Evolutionary conservation across 2,329 filamentous ascomycete species (phyloP).

Genomic region (Xylariaceae sp.): DNA sequence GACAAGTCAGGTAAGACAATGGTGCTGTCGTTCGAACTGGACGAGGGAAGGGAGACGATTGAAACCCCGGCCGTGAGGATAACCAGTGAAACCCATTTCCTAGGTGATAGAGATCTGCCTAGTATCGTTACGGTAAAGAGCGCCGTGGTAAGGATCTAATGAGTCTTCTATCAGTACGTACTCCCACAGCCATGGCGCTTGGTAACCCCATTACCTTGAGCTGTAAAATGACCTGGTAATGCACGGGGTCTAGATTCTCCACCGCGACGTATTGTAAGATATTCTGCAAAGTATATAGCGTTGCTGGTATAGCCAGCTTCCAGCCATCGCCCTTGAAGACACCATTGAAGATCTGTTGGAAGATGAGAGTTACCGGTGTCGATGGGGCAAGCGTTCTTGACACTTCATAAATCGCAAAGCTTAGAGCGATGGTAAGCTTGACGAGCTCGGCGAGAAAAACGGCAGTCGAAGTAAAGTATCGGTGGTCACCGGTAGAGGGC

Average conservation of each 20-base stretch:
- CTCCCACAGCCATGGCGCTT: too few relatives aligned
- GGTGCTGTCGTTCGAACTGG: slow-evolving; percentile 48
- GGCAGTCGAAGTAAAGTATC: slow-evolving; percentile 90
- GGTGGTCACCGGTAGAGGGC: slow-evolving; percentile 74
- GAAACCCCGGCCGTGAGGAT: slow-evolving; percentile 77
- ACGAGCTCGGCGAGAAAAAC: slow-evolving; percentile 91
- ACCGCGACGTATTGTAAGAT: slow-evolving; percentile 90
- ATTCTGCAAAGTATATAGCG: slow-evolving; percentile 86
- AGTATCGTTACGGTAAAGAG: slow-evolving; percentile 79
- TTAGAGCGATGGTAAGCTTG: slow-evolving; percentile 80
- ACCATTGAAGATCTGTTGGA: slow-evolving; percentile 70
- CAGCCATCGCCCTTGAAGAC: slow-evolving; percentile 89
- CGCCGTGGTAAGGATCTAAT: slow-evolving; percentile 75
- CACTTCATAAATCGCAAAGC: slow-evolving; percentile 82
- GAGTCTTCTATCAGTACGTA: too few relatives aligned
- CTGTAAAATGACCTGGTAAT: slow-evolving; percentile 91
- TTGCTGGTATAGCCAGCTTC: slow-evolving; percentile 87
- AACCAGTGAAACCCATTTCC: slow-evolving; percentile 75
- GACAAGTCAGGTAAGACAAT: slow-evolving; percentile 58
- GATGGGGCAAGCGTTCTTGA: slow-evolving; percentile 72
- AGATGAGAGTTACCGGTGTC: slow-evolving; percentile 72
- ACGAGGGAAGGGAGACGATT: slow-evolving; percentile 73
- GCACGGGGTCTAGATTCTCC: slow-evolving; percentile 84
- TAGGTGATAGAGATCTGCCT: slow-evolving; percentile 60
- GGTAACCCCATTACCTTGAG: slow-evolving; percentile 59